These are phyloP conservation scores for Neofusicoccum parvum DNA, from an alignment of 2,329 filamentous ascomycete genomes.

Conservation along the genomic window DNA sequence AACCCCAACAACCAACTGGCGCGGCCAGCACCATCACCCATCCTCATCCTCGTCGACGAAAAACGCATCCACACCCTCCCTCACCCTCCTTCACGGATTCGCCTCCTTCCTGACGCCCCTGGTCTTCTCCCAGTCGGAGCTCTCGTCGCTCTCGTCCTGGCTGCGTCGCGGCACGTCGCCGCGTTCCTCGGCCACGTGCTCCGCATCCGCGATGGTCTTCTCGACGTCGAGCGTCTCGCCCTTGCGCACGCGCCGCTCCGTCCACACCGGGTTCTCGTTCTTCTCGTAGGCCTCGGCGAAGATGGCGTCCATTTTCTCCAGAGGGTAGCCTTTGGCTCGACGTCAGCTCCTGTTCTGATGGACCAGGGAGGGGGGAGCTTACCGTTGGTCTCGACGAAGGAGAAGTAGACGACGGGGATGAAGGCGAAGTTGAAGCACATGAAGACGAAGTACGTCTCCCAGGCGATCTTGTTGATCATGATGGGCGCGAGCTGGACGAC, in stretches of 20 bases:
- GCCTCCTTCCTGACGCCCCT: not conserved
- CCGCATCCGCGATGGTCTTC: conserved; percentile 21
- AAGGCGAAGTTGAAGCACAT: conserved; percentile 21
- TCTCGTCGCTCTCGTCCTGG: not conserved
- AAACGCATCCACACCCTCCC: too few species aligned
- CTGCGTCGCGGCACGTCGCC: conserved; percentile 5
- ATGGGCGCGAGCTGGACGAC: conserved; percentile 49
- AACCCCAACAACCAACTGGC: not conserved
- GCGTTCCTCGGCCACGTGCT: conserved; percentile 11
- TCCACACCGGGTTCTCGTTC: conserved; percentile 32
- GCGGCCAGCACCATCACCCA: too few species aligned
- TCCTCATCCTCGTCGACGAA: too few species aligned
- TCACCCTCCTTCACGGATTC: not conserved
- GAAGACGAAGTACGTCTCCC: conserved; percentile 23
- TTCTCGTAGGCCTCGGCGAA: conserved; percentile 31
- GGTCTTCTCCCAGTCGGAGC: conserved; percentile 1
- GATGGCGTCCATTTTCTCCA: conserved; percentile 34
- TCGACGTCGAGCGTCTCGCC: conserved; percentile 27
- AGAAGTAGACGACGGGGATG: conserved; percentile 29
- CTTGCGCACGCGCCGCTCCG: conserved; percentile 28
- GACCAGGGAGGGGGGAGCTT: not conserved
- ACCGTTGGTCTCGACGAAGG: conserved; percentile 22
- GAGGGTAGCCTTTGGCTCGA: conserved; percentile 23
- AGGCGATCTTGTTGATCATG: conserved; percentile 21
- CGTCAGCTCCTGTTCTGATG: not conserved